Base-by-base conservation (phyloP, 257 asterid species). In the Datura wrightii region DNA sequence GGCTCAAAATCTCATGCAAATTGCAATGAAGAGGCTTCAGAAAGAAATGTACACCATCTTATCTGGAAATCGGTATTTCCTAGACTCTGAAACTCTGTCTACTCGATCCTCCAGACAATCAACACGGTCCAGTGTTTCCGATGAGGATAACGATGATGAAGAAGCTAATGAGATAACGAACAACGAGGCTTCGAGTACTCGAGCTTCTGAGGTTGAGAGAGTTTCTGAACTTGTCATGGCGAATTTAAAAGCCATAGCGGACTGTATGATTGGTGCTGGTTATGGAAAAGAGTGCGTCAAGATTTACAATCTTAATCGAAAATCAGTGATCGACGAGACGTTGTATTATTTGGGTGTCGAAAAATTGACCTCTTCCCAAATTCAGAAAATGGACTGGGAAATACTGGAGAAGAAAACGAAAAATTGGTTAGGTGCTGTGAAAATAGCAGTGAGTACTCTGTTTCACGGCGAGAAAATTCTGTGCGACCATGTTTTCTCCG, bases 371-470 rank as follows among this genome's bases (percentile, higher is more conserved):
- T 72, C 37, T 3, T 85, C 93, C 6, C 95, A 94, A 85, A 85
- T 95, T 86, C 97, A 90, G 85, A 95, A 94, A 56, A 87, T 92
- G 92, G 96, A 91, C 2, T 95, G 99, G 99, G 87, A 88, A 3
- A 66, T 79, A 52, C 70, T 93, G 24, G 98, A 94, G 54, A 58
- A 34, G 16, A 94, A 91, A 83, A 89, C 91, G 41, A 92, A 87
- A 87, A 88, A 31, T 70, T 94, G 98, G 98, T 48, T 90, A 11
- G 85, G 82, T 70, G 91, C 92, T 0, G 93, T 88, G 6, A 93
- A 80, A 60, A 39, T 86, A 39, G 96, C 97, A 10, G 87, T 95
- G 3, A 93, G 89, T 76, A 89, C 92, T 0, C 86, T 95, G 6
- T 94, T 95, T 55, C 83, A 83, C 79, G 97, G 97, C 10, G 99